These are phyloP conservation scores for Bipolaris bicolor DNA, from an alignment of 2,329 filamentous ascomycete genomes.

Conservation along the genomic window DNA sequence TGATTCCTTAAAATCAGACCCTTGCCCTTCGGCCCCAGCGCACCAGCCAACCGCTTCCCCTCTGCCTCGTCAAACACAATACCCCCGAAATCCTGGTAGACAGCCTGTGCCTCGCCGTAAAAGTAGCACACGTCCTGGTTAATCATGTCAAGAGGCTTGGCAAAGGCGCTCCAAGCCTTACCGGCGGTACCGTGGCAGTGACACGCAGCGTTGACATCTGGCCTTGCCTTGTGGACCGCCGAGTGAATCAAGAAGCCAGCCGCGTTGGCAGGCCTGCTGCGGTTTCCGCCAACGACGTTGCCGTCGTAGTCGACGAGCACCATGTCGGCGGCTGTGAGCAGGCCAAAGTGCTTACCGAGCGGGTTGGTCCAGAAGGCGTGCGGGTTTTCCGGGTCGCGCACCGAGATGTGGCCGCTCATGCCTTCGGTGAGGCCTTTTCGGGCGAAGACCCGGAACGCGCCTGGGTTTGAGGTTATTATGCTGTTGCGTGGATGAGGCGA, in stretches of 20 bases:
- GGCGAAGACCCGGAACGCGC: conserved; percentile 70
- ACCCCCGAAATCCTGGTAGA: conserved; percentile 70
- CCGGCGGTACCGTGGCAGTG: conserved; percentile 72
- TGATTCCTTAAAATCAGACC: conserved; percentile 73
- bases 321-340: conserved; percentile 70
- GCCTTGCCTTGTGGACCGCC: conserved; percentile 69
- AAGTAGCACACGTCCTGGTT: conserved; percentile 71
- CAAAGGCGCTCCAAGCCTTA: conserved; percentile 72
- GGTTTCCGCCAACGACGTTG: conserved; percentile 68
- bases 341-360: conserved; percentile 68
- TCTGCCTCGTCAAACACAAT: conserved; percentile 69
- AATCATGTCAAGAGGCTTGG: conserved; percentile 70
- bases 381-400: conserved; percentile 68
- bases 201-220: conserved; percentile 69
- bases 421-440: conserved; percentile 71
- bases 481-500: no score
- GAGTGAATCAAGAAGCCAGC: conserved; percentile 74
- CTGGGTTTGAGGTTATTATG: background rate
- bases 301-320: conserved; percentile 69
- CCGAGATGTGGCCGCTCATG: conserved; percentile 71
- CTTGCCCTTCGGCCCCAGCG: conserved; percentile 66
- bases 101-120: conserved; percentile 66
- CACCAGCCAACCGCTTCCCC: conserved; percentile 66
- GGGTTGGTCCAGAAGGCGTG: conserved; percentile 73
- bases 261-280: conserved; percentile 65